Percentiles rank a stretch among this genome's conserved stretches.
These are phyloP conservation scores for Laguncularia racemosa DNA, from an alignment of 345 rosid genomes.

Conservation along the genomic window DNA sequence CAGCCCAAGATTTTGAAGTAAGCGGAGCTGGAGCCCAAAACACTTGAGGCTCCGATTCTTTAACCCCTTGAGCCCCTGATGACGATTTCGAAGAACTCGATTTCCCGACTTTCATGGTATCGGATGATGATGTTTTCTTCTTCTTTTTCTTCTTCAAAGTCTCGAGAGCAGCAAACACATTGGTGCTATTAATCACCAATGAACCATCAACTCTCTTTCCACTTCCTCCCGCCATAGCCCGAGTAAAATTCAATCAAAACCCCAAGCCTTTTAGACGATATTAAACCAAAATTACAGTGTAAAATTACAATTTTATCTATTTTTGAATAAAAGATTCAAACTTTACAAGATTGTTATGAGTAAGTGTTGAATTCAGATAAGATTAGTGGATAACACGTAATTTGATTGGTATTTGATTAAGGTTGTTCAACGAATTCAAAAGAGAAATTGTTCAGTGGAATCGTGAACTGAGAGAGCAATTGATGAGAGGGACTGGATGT, in stretches of 20 bases:
- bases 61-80: constrained; percentile 1
- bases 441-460: too few species aligned
- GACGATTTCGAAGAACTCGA: constrained; percentile 15
- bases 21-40: constrained; percentile 37
- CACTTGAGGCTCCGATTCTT: constrained; percentile 17
- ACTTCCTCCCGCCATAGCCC: constrained; percentile 18
- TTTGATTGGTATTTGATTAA: too few species aligned
- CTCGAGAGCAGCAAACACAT: constrained; percentile 34
- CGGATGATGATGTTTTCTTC: constrained; percentile 6
- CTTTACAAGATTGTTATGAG: too few species aligned
- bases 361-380: too few species aligned
- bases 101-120: constrained; percentile 20
- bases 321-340: too few species aligned
- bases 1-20: constrained; percentile 32
- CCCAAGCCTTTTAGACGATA: background rate
- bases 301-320: too few species aligned
- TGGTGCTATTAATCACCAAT: constrained; percentile 27
- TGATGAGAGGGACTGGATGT: too few species aligned
- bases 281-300: too few species aligned
- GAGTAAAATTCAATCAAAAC: background rate
- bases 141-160: constrained; percentile 33
- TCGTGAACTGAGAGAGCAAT: too few species aligned
- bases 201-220: constrained; percentile 31
- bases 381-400: too few species aligned
- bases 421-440: too few species aligned